Conservation (phyloP, 164 flowering plant genomes). For the Macadamia integrifolia region DNA sequence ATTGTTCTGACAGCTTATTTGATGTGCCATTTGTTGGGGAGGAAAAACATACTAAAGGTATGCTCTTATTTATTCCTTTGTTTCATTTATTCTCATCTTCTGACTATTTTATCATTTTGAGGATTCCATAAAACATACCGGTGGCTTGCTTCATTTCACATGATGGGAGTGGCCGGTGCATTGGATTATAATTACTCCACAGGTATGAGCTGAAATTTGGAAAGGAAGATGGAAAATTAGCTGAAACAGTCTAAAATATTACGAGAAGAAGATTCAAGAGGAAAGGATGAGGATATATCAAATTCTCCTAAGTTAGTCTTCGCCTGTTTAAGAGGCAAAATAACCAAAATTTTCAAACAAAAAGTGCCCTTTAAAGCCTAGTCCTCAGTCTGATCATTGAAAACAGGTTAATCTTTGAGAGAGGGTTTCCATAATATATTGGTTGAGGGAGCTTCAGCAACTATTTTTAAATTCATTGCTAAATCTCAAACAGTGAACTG, state of each 20-base stretch:
- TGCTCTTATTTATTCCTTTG: slow-evolving; percentile 6
- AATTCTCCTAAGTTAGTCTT: neutral
- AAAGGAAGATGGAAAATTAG: neutral
- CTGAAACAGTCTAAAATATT: neutral
- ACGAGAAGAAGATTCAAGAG: neutral
- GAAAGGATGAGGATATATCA: neutral
- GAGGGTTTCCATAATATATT: no score
- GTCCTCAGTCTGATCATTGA: neutral
- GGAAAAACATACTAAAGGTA: slow-evolving; percentile 52
- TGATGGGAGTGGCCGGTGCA: no score
- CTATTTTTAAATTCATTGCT: no score
- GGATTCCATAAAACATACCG: no score
- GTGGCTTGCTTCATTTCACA: neutral
- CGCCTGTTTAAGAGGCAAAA: neutral
- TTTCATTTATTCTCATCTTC: neutral
- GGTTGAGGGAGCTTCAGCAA: no score
- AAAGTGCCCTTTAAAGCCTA: neutral
- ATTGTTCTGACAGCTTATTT: slow-evolving; percentile 40
- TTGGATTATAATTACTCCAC: no score
- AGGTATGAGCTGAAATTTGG: no score
- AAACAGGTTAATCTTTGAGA: neutral
- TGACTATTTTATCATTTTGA: neutral
- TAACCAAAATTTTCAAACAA: neutral
- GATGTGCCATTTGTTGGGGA: slow-evolving; percentile 64
- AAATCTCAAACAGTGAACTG: no score